A percentile compares a stretch with the other conserved stretches of the same genome.
These are phyloP conservation scores for Leccinum solheimii DNA, from an alignment of 1,284 basidiomycete genomes.

Conservation along the genomic window DNA sequence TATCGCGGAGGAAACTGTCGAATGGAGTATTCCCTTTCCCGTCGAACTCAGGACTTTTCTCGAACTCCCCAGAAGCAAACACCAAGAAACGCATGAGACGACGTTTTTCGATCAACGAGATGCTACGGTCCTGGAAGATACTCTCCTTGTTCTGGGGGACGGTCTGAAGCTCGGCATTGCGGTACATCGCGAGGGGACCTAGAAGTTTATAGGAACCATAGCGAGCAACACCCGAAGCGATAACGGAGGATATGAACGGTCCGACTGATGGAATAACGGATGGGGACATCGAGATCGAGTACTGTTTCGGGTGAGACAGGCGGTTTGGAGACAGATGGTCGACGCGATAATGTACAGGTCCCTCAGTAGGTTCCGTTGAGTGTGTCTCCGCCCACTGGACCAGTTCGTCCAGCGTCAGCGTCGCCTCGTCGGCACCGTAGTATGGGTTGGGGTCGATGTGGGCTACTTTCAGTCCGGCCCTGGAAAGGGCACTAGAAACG, in stretches of 20 bases:
- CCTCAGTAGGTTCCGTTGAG: slow-evolving; percentile 24
- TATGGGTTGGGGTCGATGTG: slow-evolving; percentile 86
- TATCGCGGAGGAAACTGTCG: slow-evolving; percentile 56
- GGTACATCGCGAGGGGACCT: slow-evolving; percentile 71
- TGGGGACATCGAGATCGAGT: slow-evolving; percentile 84
- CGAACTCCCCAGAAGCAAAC: slow-evolving; percentile 78
- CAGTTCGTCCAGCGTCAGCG: slow-evolving; percentile 81
- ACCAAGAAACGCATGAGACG: slow-evolving; percentile 91
- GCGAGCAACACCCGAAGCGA: slow-evolving; percentile 84
- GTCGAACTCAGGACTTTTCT: slow-evolving; percentile 58
- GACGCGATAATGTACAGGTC: slow-evolving; percentile 38
- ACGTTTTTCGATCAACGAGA: slow-evolving; percentile 85
- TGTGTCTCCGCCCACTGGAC: slow-evolving; percentile 60
- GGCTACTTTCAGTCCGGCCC: slow-evolving; percentile 82
- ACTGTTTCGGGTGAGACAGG: slow-evolving; percentile 67
- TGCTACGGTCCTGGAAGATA: slow-evolving; percentile 83
- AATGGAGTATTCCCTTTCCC: slow-evolving; percentile 61
- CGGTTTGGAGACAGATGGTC: slow-evolving; percentile 45
- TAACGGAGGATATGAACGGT: slow-evolving; percentile 76
- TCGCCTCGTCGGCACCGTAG: slow-evolving; percentile 86
- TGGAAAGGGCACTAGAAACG: slow-evolving; percentile 73
- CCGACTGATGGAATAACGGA: slow-evolving; percentile 81
- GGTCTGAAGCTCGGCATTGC: slow-evolving; percentile 48
- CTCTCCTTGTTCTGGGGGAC: slow-evolving; percentile 94
- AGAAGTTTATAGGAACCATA: slow-evolving; percentile 91